Percentiles rank a stretch among this genome's conserved stretches.
Evolutionary conservation across 2,329 filamentous ascomycete species (phyloP).

Genomic region (Botrytis fragariae): DNA sequence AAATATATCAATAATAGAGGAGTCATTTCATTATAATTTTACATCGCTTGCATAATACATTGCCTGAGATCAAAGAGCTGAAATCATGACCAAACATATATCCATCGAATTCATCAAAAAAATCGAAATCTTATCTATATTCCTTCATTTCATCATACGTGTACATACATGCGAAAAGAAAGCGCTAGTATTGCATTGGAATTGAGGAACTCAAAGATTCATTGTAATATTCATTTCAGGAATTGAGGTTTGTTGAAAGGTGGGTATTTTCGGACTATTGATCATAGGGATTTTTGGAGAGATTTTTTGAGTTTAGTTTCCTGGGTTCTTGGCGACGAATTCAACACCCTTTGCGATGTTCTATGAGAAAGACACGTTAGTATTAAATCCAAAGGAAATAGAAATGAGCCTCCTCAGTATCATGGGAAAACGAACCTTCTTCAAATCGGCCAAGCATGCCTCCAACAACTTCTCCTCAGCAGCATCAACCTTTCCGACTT

Average conservation of each 20-base stretch:
- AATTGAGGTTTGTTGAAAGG: background rate
- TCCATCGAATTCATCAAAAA: background rate
- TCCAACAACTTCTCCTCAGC: constrained; percentile 89
- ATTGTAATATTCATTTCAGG: constrained; percentile 1
- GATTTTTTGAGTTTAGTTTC: constrained; percentile 21
- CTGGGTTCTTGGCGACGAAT: constrained; percentile 52
- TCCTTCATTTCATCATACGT: constrained; percentile 2
- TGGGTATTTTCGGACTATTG: background rate
- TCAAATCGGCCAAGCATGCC: constrained; percentile 77
- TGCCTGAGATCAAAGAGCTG: background rate
- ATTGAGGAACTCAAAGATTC: background rate
- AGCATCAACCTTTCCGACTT: constrained; percentile 79
- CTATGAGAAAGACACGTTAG: constrained; percentile 91
- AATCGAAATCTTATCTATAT: constrained; percentile 7
- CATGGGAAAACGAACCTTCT: constrained; percentile 48
- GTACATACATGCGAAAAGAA: constrained; percentile 9
- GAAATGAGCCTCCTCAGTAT: constrained; percentile 26
- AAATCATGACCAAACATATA: background rate
- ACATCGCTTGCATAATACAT: constrained; percentile 14
- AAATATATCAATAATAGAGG: background rate
- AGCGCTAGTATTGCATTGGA: background rate
- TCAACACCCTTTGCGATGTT: constrained; percentile 94
- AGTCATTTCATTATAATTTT: constrained; percentile 17
- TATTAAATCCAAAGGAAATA: constrained; percentile 79
- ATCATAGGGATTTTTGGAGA: background rate